Conservation (phyloP, 805 yeast species). For the Suhomyces sp. region DNA sequence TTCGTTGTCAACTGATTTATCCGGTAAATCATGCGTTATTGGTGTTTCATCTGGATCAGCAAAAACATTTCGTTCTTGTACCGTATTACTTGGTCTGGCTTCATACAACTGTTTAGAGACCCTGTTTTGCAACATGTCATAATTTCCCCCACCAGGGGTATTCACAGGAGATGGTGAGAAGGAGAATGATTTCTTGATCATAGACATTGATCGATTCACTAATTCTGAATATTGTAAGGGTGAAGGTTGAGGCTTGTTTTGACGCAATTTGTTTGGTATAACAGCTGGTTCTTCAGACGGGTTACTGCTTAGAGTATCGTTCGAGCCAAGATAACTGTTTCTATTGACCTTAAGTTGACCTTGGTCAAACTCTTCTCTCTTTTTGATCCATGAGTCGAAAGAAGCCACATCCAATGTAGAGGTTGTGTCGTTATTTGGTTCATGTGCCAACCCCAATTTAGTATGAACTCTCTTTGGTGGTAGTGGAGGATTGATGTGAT, state of each 20-base stretch:
- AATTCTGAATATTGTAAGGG: slow-evolving; percentile 1
- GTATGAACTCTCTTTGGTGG: slow-evolving; percentile 4
- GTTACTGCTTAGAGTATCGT: slow-evolving; percentile 21
- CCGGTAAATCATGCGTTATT: no score
- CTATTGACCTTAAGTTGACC: slow-evolving; percentile 15
- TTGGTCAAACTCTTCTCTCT: slow-evolving; percentile 47
- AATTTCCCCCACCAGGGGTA: slow-evolving; percentile 13
- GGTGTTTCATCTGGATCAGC: slow-evolving; percentile 2
- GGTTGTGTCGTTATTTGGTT: slow-evolving; percentile 25
- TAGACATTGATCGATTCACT: slow-evolving; percentile 16
- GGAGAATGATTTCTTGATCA: slow-evolving; percentile 24
- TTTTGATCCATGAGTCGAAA: slow-evolving; percentile 52
- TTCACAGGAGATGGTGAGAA: slow-evolving; percentile 22
- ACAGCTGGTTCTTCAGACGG: neutral
- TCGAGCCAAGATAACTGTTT: slow-evolving; percentile 30
- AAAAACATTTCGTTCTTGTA: slow-evolving; percentile 3
- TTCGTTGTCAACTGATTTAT: no score
- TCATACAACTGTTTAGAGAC: slow-evolving; percentile 1
- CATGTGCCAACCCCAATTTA: no score
- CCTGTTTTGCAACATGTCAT: slow-evolving; percentile 3
- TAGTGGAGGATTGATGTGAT: slow-evolving; percentile 3
- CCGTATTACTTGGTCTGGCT: neutral
- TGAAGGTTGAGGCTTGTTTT: neutral
- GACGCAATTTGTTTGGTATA: neutral
- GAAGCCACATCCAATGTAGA: slow-evolving; percentile 48